Evolutionary conservation across 805 yeast species (phyloP).

Genomic region (Aciculoconidium aculeatum): DNA sequence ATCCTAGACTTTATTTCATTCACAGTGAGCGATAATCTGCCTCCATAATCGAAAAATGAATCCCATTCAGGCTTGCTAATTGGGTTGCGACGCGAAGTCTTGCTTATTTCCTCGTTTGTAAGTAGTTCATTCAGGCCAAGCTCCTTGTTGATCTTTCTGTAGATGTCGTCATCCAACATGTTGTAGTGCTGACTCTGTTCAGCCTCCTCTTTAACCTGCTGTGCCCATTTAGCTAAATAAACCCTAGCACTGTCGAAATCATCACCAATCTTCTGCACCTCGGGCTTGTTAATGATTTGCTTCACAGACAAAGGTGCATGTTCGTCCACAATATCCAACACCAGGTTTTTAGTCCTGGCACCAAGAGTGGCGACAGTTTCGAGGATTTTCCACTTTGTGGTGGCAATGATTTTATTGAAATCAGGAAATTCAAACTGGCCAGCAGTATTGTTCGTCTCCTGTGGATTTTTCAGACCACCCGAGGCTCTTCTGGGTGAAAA

Average conservation of each 20-base stretch:
- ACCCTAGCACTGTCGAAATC: constrained; percentile 92
- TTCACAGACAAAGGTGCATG: constrained; percentile 57
- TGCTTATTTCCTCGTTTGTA: constrained; percentile 54
- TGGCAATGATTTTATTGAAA: constrained; percentile 47
- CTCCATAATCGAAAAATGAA: constrained; percentile 72
- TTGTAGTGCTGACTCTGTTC: constrained; percentile 49
- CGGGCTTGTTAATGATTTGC: constrained; percentile 65
- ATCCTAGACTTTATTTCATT: constrained; percentile 75
- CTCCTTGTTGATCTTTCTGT: constrained; percentile 52
- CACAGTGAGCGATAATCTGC: constrained; percentile 66
- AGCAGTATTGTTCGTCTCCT: constrained; percentile 5
- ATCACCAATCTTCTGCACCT: constrained; percentile 72
- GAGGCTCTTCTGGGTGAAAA: constrained; percentile 46
- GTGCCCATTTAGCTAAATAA: constrained; percentile 94
- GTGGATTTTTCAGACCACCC: too few relatives aligned
- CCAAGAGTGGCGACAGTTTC: constrained; percentile 81
- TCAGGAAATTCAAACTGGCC: constrained; percentile 17
- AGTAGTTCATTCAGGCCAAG: constrained; percentile 54
- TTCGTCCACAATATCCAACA: constrained; percentile 58
- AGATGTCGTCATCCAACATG: constrained; percentile 54
- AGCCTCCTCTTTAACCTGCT: constrained; percentile 88
- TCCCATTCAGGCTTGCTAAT: constrained; percentile 76
- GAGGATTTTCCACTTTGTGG: constrained; percentile 81
- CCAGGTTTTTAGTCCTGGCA: constrained; percentile 40
- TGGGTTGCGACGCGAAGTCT: constrained; percentile 60